These are phyloP conservation scores for Parietichytrium sp. DNA, from an alignment of 108 stramenopile genomes.

Conservation along the genomic window DNA sequence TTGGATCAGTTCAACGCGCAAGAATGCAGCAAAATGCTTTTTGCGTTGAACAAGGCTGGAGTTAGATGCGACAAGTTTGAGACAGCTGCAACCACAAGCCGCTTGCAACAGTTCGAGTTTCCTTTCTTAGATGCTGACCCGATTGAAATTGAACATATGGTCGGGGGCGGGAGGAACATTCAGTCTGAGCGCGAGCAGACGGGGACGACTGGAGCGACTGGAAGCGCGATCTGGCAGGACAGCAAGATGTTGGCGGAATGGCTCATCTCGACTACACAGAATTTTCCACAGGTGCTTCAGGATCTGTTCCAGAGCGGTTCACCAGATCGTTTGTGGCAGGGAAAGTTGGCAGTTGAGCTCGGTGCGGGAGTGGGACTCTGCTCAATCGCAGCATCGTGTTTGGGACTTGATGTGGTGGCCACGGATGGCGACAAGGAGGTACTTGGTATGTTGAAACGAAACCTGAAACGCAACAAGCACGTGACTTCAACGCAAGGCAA, in stretches of 20 bases:
- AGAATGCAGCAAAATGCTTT: slow-evolving; percentile 35
- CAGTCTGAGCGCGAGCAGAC: slow-evolving; percentile 12
- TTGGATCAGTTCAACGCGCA: not conserved
- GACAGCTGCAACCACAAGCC: not conserved
- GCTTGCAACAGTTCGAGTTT: not conserved
- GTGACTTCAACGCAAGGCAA: not conserved
- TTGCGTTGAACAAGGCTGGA: not conserved
- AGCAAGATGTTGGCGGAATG: slow-evolving; percentile 1
- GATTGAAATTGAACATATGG: not conserved
- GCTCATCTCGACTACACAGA: not conserved
- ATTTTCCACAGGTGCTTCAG: not conserved
- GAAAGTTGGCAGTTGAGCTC: not conserved
- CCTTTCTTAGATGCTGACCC: too few species aligned
- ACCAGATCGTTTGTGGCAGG: too few species aligned
- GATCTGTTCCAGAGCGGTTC: not conserved
- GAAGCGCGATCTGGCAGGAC: slow-evolving; percentile 11
- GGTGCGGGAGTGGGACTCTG: slow-evolving; percentile 11
- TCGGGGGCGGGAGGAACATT: not conserved
- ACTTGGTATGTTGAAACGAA: not conserved
- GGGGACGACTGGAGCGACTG: slow-evolving; percentile 9
- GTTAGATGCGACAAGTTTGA: not conserved
- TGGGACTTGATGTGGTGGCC: not conserved
- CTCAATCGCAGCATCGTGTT: not conserved
- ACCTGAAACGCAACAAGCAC: not conserved
- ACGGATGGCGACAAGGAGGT: slow-evolving; percentile 13